These are phyloP conservation scores for Acacia concinna DNA, from an alignment of 331 rosid species.

Conservation along the genomic window DNA sequence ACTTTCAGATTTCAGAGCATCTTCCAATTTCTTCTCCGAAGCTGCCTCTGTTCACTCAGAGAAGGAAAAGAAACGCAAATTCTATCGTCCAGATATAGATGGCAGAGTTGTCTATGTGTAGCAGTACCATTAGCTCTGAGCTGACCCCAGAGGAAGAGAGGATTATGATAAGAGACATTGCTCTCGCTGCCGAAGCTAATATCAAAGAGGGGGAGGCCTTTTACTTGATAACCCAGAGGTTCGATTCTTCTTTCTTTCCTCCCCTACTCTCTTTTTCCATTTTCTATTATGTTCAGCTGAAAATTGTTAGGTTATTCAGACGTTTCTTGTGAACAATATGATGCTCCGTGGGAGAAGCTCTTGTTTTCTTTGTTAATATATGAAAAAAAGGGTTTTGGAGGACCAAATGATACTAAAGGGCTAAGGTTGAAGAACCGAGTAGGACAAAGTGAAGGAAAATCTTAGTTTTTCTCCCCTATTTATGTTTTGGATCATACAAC, in stretches of 20 bases:
- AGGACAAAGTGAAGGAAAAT: conserved; percentile 23
- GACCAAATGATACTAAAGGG: not conserved
- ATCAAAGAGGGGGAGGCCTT: conserved; percentile 85
- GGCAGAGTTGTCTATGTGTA: conserved; percentile 68
- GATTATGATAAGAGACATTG: conserved; percentile 87
- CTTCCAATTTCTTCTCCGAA: not conserved
- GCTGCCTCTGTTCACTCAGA: not conserved
- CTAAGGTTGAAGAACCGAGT: conserved; percentile 21
- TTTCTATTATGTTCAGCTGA: not conserved
- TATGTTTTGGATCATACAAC: not conserved
- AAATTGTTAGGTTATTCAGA: not conserved
- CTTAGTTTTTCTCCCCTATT: not conserved
- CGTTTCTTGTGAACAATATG: not conserved
- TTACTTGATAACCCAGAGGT: conserved; percentile 88
- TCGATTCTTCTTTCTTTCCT: not conserved
- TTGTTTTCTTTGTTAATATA: not conserved
- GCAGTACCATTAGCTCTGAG: conserved; percentile 49
- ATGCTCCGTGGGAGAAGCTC: not conserved
- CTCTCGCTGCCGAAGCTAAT: conserved; percentile 72
- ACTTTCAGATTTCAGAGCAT: conserved; percentile 9
- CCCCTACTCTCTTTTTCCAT: not conserved
- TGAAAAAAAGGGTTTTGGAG: not conserved
- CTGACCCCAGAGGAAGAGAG: conserved; percentile 89
- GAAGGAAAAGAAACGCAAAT: not conserved
- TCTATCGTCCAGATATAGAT: conserved; percentile 20